Conservation (phyloP, 306 rosid species). For the Cicer chorassanicum region DNA sequence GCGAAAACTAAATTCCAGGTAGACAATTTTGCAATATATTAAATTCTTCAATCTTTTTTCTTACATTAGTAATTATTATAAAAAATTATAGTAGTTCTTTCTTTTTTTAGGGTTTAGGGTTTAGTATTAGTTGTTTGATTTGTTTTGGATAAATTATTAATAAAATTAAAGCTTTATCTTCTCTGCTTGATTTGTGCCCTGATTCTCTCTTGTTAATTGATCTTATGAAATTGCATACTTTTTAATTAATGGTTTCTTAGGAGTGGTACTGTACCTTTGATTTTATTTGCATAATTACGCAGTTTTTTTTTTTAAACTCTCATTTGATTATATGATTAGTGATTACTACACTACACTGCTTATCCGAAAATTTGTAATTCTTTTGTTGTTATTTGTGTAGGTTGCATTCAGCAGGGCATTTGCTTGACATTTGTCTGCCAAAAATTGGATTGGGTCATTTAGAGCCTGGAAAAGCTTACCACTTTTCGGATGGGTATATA, state of each 20-base stretch:
- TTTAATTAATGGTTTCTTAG: not conserved
- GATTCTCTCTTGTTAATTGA: not conserved
- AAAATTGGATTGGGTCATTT: constrained; percentile 66
- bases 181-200: constrained; percentile 4
- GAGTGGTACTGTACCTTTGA: not conserved
- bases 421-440: constrained; percentile 68
- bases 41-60: not conserved
- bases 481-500: constrained; percentile 84
- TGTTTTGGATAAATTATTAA: not conserved
- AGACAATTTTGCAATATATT: not conserved
- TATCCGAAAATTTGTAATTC: constrained; percentile 20
- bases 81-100: too few relatives aligned
- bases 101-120: not conserved
- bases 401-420: constrained; percentile 82
- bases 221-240: constrained; percentile 22
- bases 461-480: constrained; percentile 76
- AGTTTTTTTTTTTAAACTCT: not conserved
- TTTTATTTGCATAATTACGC: not conserved
- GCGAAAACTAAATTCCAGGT: constrained; percentile 74
- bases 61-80: too few relatives aligned
- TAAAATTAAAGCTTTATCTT: not conserved
- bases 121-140: not conserved
- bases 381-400: constrained; percentile 41
- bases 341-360: not conserved
- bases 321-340: constrained; percentile 19